Conservation (phyloP, 306 rosid genomes). For the Fragaria ananassa region DNA sequence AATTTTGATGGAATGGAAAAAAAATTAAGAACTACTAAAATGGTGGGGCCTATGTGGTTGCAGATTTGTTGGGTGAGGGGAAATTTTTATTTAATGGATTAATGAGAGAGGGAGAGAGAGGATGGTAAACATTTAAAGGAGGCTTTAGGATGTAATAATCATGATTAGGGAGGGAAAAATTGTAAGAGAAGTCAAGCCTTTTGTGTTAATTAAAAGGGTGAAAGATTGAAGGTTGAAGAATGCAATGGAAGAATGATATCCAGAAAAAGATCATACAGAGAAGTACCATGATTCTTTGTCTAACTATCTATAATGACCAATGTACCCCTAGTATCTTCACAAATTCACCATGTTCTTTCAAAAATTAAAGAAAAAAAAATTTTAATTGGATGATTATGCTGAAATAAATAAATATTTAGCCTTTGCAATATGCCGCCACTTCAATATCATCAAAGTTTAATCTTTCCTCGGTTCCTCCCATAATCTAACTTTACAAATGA, state of each 20-base stretch:
- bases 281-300: conserved; percentile 8
- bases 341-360: background rate
- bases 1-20: conserved; percentile 17
- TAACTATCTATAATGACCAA: background rate
- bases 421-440: background rate
- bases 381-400: too few relatives aligned
- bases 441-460: background rate
- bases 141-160: conserved; percentile 14
- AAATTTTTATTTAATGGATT: conserved; percentile 24
- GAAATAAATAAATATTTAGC: background rate
- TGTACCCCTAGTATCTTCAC: background rate
- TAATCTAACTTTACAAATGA: background rate
- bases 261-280: conserved; percentile 9
- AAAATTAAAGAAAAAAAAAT: background rate
- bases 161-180: background rate
- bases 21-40: conserved; percentile 16
- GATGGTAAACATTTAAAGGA: conserved; percentile 1
- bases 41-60: conserved; percentile 52
- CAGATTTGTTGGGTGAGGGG: conserved; percentile 45
- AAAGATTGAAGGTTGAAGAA: background rate
- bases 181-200: background rate
- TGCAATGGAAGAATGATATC: conserved; percentile 19
- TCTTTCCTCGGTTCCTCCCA: background rate
- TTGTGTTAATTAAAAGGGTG: background rate
- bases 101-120: background rate